Percentiles rank a stretch among this genome's conserved stretches.
phyloP scores from a whole-genome alignment of 495 filamentous ascomycete genomes.

The Penicillium canescens region DNA sequence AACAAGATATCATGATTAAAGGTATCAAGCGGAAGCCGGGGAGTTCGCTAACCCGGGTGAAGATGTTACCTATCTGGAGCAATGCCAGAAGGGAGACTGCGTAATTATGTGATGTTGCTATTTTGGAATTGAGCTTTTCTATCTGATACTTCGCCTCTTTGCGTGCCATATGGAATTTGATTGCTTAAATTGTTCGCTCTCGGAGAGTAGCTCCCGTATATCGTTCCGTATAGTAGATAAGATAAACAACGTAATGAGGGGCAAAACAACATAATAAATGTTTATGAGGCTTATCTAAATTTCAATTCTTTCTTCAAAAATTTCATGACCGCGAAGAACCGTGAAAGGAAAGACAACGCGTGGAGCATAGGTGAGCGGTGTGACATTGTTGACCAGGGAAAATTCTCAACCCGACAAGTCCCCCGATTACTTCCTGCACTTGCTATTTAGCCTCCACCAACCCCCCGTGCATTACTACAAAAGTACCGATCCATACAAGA shows the following conservation, averaged over 20 bases:
- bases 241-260: not conserved
- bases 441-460: not conserved
- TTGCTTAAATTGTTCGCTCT: not conserved
- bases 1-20: conserved; percentile 76
- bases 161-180: not conserved
- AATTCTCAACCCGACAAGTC: conserved; percentile 27
- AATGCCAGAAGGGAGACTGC: conserved; percentile 55
- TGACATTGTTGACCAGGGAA: conserved; percentile 12
- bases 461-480: not conserved
- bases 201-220: no score
- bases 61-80: conserved; percentile 64
- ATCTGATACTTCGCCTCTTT: no score
- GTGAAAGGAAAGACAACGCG: conserved; percentile 28
- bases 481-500: not conserved
- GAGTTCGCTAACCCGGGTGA: conserved; percentile 41
- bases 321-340: no score
- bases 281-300: no score
- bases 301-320: no score
- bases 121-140: not conserved
- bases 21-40: conserved; percentile 65
- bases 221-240: no score
- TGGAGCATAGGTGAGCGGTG: conserved; percentile 24
- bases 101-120: conserved; percentile 47
- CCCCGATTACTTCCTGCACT: conserved; percentile 16
- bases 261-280: not conserved